phyloP scores from a whole-genome alignment of 2,329 filamentous ascomycete species.

The Aureobasidium melanogenum region DNA sequence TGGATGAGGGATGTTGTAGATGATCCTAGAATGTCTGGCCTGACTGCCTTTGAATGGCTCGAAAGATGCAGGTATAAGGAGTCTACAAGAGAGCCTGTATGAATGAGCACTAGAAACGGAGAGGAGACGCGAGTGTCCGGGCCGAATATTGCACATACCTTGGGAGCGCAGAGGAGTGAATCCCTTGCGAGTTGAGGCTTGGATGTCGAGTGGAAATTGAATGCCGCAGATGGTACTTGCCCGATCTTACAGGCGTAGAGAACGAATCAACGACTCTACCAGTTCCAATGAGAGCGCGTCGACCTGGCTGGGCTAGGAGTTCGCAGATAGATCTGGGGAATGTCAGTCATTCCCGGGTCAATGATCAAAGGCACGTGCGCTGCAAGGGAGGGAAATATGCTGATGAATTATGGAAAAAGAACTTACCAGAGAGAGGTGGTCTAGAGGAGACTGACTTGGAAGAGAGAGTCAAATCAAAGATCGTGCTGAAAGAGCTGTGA shows the following conservation, averaged over 20 bases:
- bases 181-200: slow-evolving; percentile 17
- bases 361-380: slow-evolving; percentile 17
- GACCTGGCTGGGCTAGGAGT: slow-evolving; percentile 24
- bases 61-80: slow-evolving; percentile 25
- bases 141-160: slow-evolving; percentile 31
- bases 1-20: slow-evolving; percentile 30
- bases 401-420: background rate
- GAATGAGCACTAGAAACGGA: background rate
- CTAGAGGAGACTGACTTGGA: background rate
- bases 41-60: slow-evolving; percentile 14
- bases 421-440: background rate
- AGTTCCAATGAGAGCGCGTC: slow-evolving; percentile 18
- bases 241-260: slow-evolving; percentile 31
- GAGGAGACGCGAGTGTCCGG: background rate
- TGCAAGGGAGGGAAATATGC: slow-evolving; percentile 1
- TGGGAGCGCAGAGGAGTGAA: slow-evolving; percentile 24
- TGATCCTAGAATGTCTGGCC: slow-evolving; percentile 6
- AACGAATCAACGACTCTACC: slow-evolving; percentile 48
- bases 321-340: slow-evolving; percentile 35
- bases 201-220: slow-evolving; percentile 24
- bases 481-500: background rate
- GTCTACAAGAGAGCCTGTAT: slow-evolving; percentile 14
- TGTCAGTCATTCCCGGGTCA: slow-evolving; percentile 31
- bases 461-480: background rate
- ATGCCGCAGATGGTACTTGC: slow-evolving; percentile 26